Base-by-base conservation (phyloP, 106 monocot species). In the Dendrobium chrysotoxum region DNA sequence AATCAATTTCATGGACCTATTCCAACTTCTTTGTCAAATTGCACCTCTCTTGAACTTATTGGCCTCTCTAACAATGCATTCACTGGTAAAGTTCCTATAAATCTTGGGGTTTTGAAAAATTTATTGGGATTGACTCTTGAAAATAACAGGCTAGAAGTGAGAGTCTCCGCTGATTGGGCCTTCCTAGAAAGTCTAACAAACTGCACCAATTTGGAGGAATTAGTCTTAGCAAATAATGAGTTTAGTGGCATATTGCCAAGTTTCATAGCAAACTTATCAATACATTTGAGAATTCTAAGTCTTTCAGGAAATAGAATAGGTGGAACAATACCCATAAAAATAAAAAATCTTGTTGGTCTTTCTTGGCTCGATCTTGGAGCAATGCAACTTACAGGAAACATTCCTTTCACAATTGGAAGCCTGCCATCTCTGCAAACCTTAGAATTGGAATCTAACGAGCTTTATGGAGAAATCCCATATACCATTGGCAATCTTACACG, bases 1-100 rank as follows among this genome's bases (percentile, higher is more conserved):
- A 88, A 88, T 65, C n/a, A 45, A 5, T 75, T 88, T 7, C 31
- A 21, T 8, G 85, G 85, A 7, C 40, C 72, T 9, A n/a, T 88
- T 12, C 80, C 85, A 3, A 8, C 25, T n/a, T 79, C 85, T 31
- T 35, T 88, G 28, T 80, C 80, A 4, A 73, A n/a, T 18, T 47
- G 85, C 4, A 61, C 53, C 41, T 80, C 79, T 26, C 64, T 88
- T 16, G 57, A 4, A 31, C 5, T 0, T 8, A 40, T 85, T 6
- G 64, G 77, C 17, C 23, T 85, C 4, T 25, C 45, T 7, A 39
- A 61, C 1, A 88, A 88, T 28, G 83, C 40, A 30, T 66, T 88
- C 4, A 50, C 72, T 0, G 88, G 88, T 26, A 55, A 57, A 77
- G 85, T 88, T 70, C 88, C 85, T 80, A 1, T 5, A 8, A 77